phyloP scores from a whole-genome alignment of 1,284 basidiomycete genomes.

The Cerrena zonata region DNA sequence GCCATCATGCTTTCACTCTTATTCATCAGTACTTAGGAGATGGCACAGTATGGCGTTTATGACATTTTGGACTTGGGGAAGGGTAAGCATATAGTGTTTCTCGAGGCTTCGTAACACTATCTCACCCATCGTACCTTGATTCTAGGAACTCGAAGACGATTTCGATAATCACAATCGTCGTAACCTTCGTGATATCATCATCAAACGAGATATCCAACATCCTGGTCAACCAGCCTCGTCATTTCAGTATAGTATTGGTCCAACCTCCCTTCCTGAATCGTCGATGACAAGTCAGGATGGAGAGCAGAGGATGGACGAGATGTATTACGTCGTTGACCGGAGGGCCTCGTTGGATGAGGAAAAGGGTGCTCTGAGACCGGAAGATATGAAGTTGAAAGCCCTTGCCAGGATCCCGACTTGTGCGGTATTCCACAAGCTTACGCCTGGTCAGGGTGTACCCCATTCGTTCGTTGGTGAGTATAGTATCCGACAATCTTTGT shows the following conservation, averaged over 20 bases:
- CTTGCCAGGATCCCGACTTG: constrained; percentile 46
- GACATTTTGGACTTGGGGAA: constrained; percentile 61
- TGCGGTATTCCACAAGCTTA: constrained; percentile 53
- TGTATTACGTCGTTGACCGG: too few relatives aligned
- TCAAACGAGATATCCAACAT: constrained; percentile 1
- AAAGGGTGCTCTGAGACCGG: too few relatives aligned
- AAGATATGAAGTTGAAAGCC: constrained; percentile 17
- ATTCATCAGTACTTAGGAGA: too few relatives aligned
- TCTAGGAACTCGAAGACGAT: constrained; percentile 48
- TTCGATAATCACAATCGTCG: constrained; percentile 52
- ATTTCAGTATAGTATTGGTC: too few relatives aligned
- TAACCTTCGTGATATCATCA: constrained; percentile 50
- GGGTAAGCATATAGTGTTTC: constrained; percentile 26
- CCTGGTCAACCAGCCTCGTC: too few relatives aligned
- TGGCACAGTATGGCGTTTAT: constrained; percentile 40
- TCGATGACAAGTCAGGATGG: too few relatives aligned
- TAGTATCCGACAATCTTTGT: too few relatives aligned
- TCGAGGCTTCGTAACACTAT: not conserved
- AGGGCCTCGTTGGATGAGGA: too few relatives aligned
- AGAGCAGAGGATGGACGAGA: too few relatives aligned
- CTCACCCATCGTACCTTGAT: constrained; percentile 1
- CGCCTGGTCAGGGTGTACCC: constrained; percentile 48
- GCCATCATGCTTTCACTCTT: constrained; percentile 15
- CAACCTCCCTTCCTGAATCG: too few relatives aligned
- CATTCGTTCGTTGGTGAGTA: constrained; percentile 50